Evolutionary conservation across 177 flowering plant species (phyloP), one percentile per base, ranked within the genome.

Genomic region (Vitis hybrid): DNA sequence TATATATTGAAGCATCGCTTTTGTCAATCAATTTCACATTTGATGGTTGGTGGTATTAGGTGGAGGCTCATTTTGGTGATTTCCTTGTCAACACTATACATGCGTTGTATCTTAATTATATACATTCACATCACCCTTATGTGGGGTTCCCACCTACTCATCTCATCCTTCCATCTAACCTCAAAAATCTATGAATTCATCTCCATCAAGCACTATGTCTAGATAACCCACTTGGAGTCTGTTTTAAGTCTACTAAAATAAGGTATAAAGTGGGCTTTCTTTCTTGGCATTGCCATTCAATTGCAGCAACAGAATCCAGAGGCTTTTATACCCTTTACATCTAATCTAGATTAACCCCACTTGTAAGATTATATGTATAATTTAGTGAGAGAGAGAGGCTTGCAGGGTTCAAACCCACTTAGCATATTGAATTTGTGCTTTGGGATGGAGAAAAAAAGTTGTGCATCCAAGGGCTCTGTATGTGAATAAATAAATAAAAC

Each of bases 301-400:
- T 62, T 67, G 33, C 68, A 73, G 18, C 55, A 33, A 71, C 57
- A 56, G 69, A 71, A 71, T 71, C 71, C 56, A 67, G 66, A 33
- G 49, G 9, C 20, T 62, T 62, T 62, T n/a, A 33, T 39, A 39
- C 45, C 45, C 45, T 39, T 0, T 39, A 39, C 8, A 39, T 39
- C 45, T 39, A 39, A 39, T 39, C 45, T 39, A 39, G 8, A 7
- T 39, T 7, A 39, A 14, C n/a, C 39, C 13, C 12, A 62, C 16
- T 52, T 3, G 33, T 18, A 45, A 62, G 45, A n/a, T 33, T 33
- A 10, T 62, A 19, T 39, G 50, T 14, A 19, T 58, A 39, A 39
- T 2, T 20, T 58, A 56, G 11, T 56, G 18, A n/a, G 10, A 56
- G 10, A 20, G 20, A 56, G 60, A 56, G 60, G 29, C 29, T 26